Evolutionary conservation across 2,329 filamentous ascomycete species (phyloP).

Genomic region (Neocucurbitaria cava): DNA sequence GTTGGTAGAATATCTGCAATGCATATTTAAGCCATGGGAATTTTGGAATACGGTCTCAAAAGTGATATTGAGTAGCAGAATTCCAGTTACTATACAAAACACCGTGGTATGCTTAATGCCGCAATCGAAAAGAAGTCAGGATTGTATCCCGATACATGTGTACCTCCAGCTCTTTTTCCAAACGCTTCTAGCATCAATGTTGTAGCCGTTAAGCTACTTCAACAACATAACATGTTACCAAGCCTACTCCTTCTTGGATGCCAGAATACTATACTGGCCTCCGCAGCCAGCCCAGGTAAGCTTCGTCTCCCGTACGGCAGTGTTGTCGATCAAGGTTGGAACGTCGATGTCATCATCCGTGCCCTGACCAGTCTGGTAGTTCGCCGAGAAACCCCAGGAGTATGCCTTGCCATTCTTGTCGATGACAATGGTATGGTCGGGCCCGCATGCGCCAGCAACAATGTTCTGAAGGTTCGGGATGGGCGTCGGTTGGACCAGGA

Average conservation of each 20-base stretch:
- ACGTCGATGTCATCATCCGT: conserved; percentile 78
- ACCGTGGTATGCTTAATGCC: too few relatives aligned
- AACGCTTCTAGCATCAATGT: too few relatives aligned
- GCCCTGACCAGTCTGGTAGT: conserved; percentile 81
- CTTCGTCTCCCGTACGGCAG: conserved; percentile 76
- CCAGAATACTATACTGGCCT: conserved; percentile 79
- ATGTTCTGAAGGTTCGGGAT: conserved; percentile 67
- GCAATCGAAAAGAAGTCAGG: too few relatives aligned
- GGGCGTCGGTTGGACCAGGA: conserved; percentile 70
- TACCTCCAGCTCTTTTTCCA: too few relatives aligned
- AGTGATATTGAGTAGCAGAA: too few relatives aligned
- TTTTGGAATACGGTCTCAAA: not conserved
- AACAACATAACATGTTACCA: not conserved
- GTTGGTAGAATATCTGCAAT: not conserved
- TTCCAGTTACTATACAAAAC: too few relatives aligned
- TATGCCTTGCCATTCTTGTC: conserved; percentile 73
- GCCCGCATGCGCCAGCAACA: conserved; percentile 66
- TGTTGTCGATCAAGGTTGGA: conserved; percentile 84
- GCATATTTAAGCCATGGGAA: not conserved
- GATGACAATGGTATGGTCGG: conserved; percentile 77
- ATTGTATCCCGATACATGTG: too few relatives aligned
- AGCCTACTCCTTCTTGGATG: conserved; percentile 41
- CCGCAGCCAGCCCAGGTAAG: conserved; percentile 84
- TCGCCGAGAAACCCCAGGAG: conserved; percentile 81
- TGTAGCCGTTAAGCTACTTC: too few relatives aligned